Evolutionary conservation across 2,329 filamentous ascomycete species (phyloP).

Genomic region (Sordariomycetes sp.): DNA sequence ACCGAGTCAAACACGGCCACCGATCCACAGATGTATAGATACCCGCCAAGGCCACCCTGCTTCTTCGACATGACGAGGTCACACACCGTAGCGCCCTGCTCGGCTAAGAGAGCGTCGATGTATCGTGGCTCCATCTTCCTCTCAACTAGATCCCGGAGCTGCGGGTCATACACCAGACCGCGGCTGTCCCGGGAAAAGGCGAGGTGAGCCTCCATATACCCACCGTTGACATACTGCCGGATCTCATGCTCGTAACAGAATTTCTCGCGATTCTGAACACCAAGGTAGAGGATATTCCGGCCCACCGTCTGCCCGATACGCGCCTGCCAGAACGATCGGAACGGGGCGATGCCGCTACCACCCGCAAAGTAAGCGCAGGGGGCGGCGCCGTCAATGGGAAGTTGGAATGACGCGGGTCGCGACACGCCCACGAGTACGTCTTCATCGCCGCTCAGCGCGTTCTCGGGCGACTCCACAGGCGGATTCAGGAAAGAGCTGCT

Average conservation of each 20-base stretch:
- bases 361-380: slow-evolving; percentile 40
- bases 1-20: slow-evolving; percentile 31
- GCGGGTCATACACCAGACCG: slow-evolving; percentile 30
- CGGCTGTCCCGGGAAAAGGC: slow-evolving; percentile 36
- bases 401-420: slow-evolving; percentile 34
- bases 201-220: slow-evolving; percentile 36
- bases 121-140: slow-evolving; percentile 34
- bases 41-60: slow-evolving; percentile 30
- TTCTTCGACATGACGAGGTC: slow-evolving; percentile 44
- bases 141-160: slow-evolving; percentile 29
- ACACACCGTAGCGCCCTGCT: slow-evolving; percentile 34
- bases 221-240: slow-evolving; percentile 27
- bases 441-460: slow-evolving; percentile 25
- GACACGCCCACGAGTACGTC: slow-evolving; percentile 38
- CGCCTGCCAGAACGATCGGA: slow-evolving; percentile 39
- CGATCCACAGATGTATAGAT: slow-evolving; percentile 15
- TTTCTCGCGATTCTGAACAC: slow-evolving; percentile 37
- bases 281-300: slow-evolving; percentile 33
- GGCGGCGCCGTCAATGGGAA: slow-evolving; percentile 32
- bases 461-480: slow-evolving; percentile 20
- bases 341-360: slow-evolving; percentile 38
- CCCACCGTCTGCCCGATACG: slow-evolving; percentile 25
- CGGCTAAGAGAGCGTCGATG: slow-evolving; percentile 35
- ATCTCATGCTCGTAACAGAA: slow-evolving; percentile 36
- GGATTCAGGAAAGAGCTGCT: slow-evolving; percentile 42